A percentile compares a stretch with the other conserved stretches of the same genome.
phyloP scores from a whole-genome alignment of 2,329 filamentous ascomycete species.

The Penicillium sp. region DNA sequence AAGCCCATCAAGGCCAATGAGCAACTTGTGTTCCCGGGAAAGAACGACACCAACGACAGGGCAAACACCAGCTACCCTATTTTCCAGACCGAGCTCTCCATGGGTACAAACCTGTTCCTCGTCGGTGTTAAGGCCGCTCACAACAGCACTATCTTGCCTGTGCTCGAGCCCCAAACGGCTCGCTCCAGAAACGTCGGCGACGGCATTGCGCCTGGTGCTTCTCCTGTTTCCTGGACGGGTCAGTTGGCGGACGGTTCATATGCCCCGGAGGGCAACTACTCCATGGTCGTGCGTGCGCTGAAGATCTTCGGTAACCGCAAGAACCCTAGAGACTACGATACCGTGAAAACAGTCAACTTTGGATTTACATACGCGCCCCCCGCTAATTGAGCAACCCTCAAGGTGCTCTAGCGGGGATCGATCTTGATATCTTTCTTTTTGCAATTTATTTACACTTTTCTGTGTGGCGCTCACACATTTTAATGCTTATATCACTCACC shows the following conservation, averaged over 20 bases:
- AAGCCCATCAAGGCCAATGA: conserved; percentile 1
- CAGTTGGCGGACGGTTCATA: conserved; percentile 11
- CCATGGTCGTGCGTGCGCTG: conserved; percentile 16
- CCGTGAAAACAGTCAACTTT: conserved; percentile 7
- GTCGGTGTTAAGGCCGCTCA: conserved; percentile 11
- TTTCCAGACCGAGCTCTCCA: conserved; percentile 12
- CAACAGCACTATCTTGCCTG: background rate
- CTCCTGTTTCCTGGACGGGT: background rate
- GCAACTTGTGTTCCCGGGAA: background rate
- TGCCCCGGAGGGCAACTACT: conserved; percentile 14
- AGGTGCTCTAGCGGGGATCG: no score
- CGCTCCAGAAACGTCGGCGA: background rate
- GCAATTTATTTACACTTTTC: background rate
- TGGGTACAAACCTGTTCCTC: conserved; percentile 16
- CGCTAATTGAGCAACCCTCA: background rate
- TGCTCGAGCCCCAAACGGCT: background rate
- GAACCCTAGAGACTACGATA: conserved; percentile 10
- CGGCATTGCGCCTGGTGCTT: background rate
- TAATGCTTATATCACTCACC: background rate
- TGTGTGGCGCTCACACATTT: background rate
- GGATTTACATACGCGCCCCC: background rate
- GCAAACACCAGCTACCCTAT: conserved; percentile 17
- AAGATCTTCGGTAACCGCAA: conserved; percentile 18
- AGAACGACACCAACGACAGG: background rate
- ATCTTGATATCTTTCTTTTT: background rate